phyloP scores from a whole-genome alignment of 306 rosid genomes.

The Fagus crenata region DNA sequence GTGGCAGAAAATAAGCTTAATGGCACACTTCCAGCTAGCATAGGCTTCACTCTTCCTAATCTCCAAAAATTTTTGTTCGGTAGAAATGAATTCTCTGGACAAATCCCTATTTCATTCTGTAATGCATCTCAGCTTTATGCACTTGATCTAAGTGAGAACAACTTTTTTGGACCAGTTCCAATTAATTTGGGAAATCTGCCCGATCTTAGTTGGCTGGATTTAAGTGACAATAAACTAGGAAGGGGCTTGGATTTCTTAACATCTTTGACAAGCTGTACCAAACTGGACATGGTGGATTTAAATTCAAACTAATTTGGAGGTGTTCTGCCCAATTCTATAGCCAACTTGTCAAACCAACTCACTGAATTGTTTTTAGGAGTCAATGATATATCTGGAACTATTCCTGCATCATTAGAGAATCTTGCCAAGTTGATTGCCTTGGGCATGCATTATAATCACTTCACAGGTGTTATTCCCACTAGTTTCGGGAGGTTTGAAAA shows the following conservation, averaged over 20 bases:
- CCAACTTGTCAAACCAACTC: conserved; percentile 36
- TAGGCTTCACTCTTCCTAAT: conserved; percentile 36
- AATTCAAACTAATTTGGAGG: conserved; percentile 33
- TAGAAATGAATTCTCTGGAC: conserved; percentile 31
- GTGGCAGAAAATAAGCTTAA: background rate
- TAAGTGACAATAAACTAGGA: conserved; percentile 15
- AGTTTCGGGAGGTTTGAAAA: conserved; percentile 24
- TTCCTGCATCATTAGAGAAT: conserved; percentile 31
- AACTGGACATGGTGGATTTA: background rate
- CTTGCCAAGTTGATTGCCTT: conserved; percentile 4
- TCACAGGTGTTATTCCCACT: conserved; percentile 29
- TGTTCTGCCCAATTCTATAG: conserved; percentile 25
- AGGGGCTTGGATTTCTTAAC: conserved; percentile 28
- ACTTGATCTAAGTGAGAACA: background rate
- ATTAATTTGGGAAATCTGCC: conserved; percentile 11
- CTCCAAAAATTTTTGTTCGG: conserved; percentile 1
- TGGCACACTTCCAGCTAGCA: conserved; percentile 34
- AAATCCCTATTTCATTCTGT: conserved; percentile 33
- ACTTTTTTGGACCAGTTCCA: conserved; percentile 28
- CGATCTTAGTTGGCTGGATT: background rate
- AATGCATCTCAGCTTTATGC: conserved; percentile 30
- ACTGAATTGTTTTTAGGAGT: background rate
- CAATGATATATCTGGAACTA: conserved; percentile 27
- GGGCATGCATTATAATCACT: background rate
- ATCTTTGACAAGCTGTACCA: conserved; percentile 30